A percentile compares a stretch with the other conserved stretches of the same genome.
These are phyloP conservation scores for Avena eriantha DNA, from an alignment of 176 grass and related monocot species.

Conservation along the genomic window DNA sequence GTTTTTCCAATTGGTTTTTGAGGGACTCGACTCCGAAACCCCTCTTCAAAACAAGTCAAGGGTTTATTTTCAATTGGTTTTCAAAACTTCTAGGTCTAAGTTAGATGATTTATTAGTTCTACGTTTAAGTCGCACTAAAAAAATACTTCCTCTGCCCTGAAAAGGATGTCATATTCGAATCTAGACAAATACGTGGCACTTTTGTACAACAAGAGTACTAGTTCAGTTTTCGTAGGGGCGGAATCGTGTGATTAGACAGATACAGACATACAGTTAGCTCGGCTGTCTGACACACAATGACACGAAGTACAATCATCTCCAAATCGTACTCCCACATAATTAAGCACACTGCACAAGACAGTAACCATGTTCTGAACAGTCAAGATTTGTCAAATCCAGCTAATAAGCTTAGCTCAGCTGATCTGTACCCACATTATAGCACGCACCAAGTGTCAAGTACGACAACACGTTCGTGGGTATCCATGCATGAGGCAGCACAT, in stretches of 20 bases:
- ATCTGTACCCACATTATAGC: neutral
- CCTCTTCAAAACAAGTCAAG: too few species aligned
- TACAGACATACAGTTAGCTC: too few species aligned
- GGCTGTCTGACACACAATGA: neutral
- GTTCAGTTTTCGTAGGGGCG: neutral
- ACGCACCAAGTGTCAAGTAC: neutral
- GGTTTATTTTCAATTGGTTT: too few species aligned
- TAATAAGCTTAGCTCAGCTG: neutral
- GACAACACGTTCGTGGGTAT: neutral
- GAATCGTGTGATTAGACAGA: neutral
- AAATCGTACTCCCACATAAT: neutral
- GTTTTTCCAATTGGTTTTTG: too few species aligned
- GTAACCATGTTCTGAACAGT: neutral
- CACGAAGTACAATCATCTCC: neutral
- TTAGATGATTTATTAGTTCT: too few species aligned
- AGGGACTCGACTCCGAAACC: too few species aligned
- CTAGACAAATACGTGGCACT: too few species aligned
- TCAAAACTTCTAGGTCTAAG: too few species aligned
- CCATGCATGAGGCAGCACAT: slow-evolving; percentile 5
- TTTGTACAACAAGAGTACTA: too few species aligned
- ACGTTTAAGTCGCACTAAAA: too few species aligned
- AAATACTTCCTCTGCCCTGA: too few species aligned
- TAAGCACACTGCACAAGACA: slow-evolving; percentile 1
- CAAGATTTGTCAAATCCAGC: slow-evolving; percentile 3
- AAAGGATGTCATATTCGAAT: too few species aligned